Evolutionary conservation across 108 stramenopile species (phyloP).

Genomic region (Pseudonitzschia delicatissima): DNA sequence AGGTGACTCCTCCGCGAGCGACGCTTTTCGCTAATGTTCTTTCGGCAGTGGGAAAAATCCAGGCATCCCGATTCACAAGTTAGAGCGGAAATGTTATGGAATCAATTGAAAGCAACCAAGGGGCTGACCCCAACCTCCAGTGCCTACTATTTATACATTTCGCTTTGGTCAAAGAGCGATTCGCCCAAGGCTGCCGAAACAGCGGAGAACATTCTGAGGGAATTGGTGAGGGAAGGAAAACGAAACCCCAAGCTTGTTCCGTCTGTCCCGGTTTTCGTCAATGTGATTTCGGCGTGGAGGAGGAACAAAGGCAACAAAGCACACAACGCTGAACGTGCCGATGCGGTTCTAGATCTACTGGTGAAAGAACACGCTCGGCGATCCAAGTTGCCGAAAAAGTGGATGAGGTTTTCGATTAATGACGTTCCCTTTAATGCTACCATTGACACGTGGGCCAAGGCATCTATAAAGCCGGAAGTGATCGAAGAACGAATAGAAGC

Average conservation of each 20-base stretch:
- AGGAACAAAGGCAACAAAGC: neutral
- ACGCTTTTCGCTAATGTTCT: slow-evolving; percentile 24
- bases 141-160: slow-evolving; percentile 18
- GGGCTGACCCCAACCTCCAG: slow-evolving; percentile 11
- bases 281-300: slow-evolving; percentile 28
- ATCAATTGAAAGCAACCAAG: slow-evolving; percentile 4
- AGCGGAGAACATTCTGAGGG: slow-evolving; percentile 20
- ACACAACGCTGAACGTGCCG: slow-evolving; percentile 6
- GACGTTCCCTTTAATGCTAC: slow-evolving; percentile 19
- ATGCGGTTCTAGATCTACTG: slow-evolving; percentile 22
- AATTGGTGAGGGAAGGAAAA: slow-evolving; percentile 16
- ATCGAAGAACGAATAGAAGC: slow-evolving; percentile 7
- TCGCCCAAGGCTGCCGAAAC: slow-evolving; percentile 7
- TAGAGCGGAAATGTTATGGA: slow-evolving; percentile 14
- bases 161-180: slow-evolving; percentile 25
- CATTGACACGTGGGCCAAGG: slow-evolving; percentile 11
- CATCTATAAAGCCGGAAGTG: neutral
- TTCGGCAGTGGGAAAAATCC: slow-evolving; percentile 30
- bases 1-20: slow-evolving; percentile 15
- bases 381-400: neutral
- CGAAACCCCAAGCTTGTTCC: slow-evolving; percentile 14
- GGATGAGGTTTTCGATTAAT: slow-evolving; percentile 9
- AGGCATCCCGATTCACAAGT: neutral
- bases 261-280: slow-evolving; percentile 15
- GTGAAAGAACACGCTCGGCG: slow-evolving; percentile 1